Base-by-base conservation (phyloP, 164 flowering plant genomes). In the Cinnamomum chago region DNA sequence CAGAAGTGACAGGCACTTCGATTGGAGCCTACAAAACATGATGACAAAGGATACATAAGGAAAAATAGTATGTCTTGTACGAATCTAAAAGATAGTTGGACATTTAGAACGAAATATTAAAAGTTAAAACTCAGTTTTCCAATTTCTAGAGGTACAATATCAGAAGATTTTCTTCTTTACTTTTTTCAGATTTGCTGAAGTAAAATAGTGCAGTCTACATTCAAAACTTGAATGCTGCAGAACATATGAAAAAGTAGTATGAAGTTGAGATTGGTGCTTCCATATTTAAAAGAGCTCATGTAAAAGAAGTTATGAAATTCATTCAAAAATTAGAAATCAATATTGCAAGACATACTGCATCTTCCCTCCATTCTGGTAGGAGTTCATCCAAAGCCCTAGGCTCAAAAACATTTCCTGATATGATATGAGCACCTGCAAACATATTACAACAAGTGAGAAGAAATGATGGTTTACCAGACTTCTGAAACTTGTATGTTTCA, bases 331-430 rank as follows among this genome's bases (percentile, higher is more conserved):
- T 5, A 55, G 2, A 55, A 20, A 55, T 15, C 60, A 55, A 17
- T 55, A 1, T 55, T 55, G 60, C 55, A 52, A 25, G 69, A 28
- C 74, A 55, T 58, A 94, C 98, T 92, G 87, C 88, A 69, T 93
- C 94, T 64, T 92, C 79, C 81, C 83, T 93, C 99, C 99, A 95
- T 3, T 84, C 70, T 35, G 97, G 99, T 30, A 95, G 82, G 77
- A 95, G 98, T 79, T 95, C 99, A 85, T 93, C 86, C 79, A 95
- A 75, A 50, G 98, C 97, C n/a, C 96, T 88, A 4, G 98, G 93
- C 75, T 95, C 98, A 81, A 93, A 93, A 75, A 95, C 97, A 83
- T 95, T 95, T 15, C 99, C 99, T 30, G 99, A 95, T 71, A 95
- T 65, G 68, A 95, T 90, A 83, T 95, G 99, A 72, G 94, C 95